Conservation (phyloP, 2,329 filamentous ascomycete species). For the Alternaria viburni region DNA sequence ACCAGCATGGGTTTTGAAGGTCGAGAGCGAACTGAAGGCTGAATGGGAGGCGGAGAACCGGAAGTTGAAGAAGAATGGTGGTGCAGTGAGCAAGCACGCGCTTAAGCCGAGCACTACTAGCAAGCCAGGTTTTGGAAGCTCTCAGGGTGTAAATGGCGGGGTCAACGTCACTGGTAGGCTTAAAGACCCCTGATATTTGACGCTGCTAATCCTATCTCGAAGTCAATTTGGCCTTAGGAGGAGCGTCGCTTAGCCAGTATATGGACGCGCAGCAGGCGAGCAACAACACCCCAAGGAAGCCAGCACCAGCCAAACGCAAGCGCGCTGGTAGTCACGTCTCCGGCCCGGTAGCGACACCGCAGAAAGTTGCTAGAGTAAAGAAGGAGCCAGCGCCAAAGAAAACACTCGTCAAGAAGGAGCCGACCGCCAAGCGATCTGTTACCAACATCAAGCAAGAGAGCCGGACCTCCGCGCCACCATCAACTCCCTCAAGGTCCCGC, state of each 20-base stretch:
- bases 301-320: constrained; percentile 8
- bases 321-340: not conserved
- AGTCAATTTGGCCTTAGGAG: constrained; percentile 12
- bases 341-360: not conserved
- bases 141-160: not conserved
- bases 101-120: not conserved
- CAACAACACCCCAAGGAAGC: not conserved
- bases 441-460: not conserved
- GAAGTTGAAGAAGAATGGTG: constrained; percentile 51
- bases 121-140: not conserved
- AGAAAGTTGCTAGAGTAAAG: constrained; percentile 7
- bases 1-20: constrained; percentile 55
- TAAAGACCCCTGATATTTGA: not conserved
- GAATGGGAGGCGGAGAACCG: constrained; percentile 61
- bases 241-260: not conserved
- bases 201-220: not conserved
- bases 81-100: not conserved
- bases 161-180: constrained; percentile 21
- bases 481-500: constrained; percentile 10
- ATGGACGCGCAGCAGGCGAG: not conserved
- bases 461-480: not conserved
- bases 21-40: constrained; percentile 64
- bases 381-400: not conserved
- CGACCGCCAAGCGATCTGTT: not conserved
- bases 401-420: not conserved